Base-by-base conservation (phyloP, 2,329 filamentous ascomycete species). In the Cercospora sp. region DNA sequence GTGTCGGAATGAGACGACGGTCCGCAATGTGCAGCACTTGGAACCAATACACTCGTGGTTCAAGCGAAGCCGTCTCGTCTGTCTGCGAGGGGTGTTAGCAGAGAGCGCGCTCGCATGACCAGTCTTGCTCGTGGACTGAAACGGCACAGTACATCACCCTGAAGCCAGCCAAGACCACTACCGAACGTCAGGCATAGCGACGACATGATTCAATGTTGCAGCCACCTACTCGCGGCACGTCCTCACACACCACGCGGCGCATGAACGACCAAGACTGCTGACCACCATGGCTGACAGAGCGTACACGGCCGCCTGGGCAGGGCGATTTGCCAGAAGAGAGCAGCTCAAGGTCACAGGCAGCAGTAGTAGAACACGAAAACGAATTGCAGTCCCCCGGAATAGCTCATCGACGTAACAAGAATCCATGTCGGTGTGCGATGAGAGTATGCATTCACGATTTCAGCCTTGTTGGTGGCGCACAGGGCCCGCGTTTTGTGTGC, bases 381-480 rank as follows among this genome's bases (percentile, higher is more conserved):
- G 28, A 28, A 58, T 33, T 18, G 55, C 18, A 33, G 18, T 58
- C 0, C 55, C 61, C 45, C 23, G 13, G 42, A 63, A 63, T 63
- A 63, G 28, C 23, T 40, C 18, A 23, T 10, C 30, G 30, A 20
- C 31, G 42, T 30, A 63, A 23, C 61, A 28, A n/a, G 28, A 12
- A 6, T 18, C 28, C 18, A 28, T 30, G 18, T 31, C 61, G 30
- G 30, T 55, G 30, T 51, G 45, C 45, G 30, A 40, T 40, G 45
- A 63, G 45, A 20, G 55, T 30, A 45, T 62, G 31, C 31, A 23
- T 12, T 55, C 42, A n/a, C 45, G n/a, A 45, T 63, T 63, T 63
- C 61, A 63, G 61, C 42, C 61, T 40, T 55, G 61, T 63, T 63
- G 61, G 61, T 57, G 61, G 61, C 61, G 61, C 61, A 62, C 36